These are phyloP conservation scores for Lipomyces japonicus DNA, from an alignment of 805 yeast genomes.

Conservation along the genomic window DNA sequence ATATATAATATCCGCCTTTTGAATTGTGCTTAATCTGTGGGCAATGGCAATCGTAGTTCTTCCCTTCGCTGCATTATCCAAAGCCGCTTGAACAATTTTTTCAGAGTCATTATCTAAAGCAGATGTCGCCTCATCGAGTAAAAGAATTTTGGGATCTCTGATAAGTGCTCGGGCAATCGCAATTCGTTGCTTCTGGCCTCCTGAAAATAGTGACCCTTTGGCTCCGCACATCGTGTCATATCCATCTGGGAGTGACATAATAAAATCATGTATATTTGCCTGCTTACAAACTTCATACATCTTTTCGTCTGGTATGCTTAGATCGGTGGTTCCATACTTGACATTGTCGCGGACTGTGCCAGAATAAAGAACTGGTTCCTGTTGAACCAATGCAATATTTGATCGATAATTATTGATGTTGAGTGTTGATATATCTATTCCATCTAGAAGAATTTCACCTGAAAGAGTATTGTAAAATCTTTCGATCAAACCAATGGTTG, in stretches of 20 bases:
- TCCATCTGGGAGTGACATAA: conserved; percentile 52
- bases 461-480: conserved; percentile 54
- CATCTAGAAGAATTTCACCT: conserved; percentile 62
- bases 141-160: conserved; percentile 53
- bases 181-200: conserved; percentile 63
- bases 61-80: conserved; percentile 52
- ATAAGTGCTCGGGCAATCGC: conserved; percentile 63
- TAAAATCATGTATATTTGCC: conserved; percentile 52
- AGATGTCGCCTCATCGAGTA: conserved; percentile 56
- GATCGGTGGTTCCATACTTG: conserved; percentile 44
- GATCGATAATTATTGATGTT: conserved; percentile 51
- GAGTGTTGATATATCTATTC: conserved; percentile 70
- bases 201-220: conserved; percentile 51
- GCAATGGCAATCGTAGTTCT: conserved; percentile 75
- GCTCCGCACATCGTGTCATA: conserved; percentile 49
- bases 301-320: conserved; percentile 38
- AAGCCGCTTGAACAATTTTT: conserved; percentile 60
- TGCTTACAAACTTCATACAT: conserved; percentile 45
- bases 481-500: conserved; percentile 51
- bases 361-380: conserved; percentile 60
- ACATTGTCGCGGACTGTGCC: conserved; percentile 76
- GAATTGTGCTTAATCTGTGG: conserved; percentile 62
- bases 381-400: conserved; percentile 60
- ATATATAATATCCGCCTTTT: conserved; percentile 50
- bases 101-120: conserved; percentile 60